These are phyloP conservation scores for Mycena alexandri DNA, from an alignment of 768 basidiomycete genomes.

Conservation along the genomic window DNA sequence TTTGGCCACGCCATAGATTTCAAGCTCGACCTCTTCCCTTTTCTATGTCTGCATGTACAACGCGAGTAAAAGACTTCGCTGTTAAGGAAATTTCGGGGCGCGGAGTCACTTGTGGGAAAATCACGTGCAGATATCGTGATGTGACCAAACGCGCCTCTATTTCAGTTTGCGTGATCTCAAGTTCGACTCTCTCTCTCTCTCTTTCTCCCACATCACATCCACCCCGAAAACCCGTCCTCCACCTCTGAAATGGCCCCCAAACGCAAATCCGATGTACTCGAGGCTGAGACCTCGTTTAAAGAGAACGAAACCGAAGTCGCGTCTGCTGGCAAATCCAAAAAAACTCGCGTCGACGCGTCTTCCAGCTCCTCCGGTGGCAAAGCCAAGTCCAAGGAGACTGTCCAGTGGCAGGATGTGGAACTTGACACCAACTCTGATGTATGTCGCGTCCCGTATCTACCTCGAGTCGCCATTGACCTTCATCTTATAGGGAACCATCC, in stretches of 20 bases:
- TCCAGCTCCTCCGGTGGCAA: conserved; percentile 36
- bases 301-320: conserved; percentile 35
- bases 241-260: conserved; percentile 51
- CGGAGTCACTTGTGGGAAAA: no score
- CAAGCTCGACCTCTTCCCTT: no score
- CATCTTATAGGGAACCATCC: conserved; percentile 39
- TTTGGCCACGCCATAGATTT: no score
- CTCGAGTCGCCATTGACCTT: conserved; percentile 1
- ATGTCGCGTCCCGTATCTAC: conserved; percentile 10
- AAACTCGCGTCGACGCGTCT: conserved; percentile 45
- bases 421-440: conserved; percentile 59
- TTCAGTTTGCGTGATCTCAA: no score
- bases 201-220: no score
- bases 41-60: no score
- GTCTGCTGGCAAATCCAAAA: conserved; percentile 42
- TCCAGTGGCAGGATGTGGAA: conserved; percentile 53
- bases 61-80: no score
- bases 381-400: conserved; percentile 39
- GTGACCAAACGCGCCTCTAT: no score
- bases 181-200: no score
- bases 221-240: no score
- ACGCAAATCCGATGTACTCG: conserved; percentile 55
- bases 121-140: no score
- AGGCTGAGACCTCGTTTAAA: conserved; percentile 32
- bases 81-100: no score